Conservation (phyloP, 495 filamentous ascomycete species). For the Aspergillus wentii region DNA sequence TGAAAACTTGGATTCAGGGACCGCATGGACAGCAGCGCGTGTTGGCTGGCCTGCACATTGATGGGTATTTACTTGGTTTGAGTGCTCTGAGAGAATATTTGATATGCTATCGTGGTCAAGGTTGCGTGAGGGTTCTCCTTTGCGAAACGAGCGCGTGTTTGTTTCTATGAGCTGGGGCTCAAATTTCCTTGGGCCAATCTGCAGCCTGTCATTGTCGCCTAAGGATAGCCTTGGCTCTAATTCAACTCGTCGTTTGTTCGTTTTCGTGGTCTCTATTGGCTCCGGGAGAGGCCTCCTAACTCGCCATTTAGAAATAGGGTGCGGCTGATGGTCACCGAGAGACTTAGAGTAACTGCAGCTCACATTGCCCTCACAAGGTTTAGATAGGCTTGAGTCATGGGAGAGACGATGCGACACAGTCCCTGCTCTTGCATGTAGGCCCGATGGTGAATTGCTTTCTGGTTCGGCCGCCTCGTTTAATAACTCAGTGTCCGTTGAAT, state of each 20-base stretch:
- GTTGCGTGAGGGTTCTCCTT: conserved; percentile 18
- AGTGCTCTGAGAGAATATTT: conserved; percentile 7
- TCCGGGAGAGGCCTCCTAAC: conserved; percentile 9
- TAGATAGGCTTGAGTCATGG: not conserved
- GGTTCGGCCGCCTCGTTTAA: not conserved
- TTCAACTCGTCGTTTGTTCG: conserved; percentile 7
- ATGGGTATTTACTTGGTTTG: conserved; percentile 1
- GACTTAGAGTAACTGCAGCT: not conserved
- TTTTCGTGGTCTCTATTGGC: conserved; percentile 10
- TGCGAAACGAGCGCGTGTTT: conserved; percentile 43
- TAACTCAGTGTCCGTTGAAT: not conserved
- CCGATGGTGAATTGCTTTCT: too few species aligned
- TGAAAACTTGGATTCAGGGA: conserved; percentile 42
- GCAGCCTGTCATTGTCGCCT: not conserved
- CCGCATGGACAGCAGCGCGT: not conserved
- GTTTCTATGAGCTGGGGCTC: conserved; percentile 57
- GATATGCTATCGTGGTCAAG: conserved; percentile 22
- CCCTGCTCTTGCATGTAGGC: too few species aligned
- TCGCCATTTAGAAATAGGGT: not conserved
- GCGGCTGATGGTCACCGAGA: not conserved
- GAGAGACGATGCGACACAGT: too few species aligned
- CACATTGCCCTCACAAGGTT: not conserved
- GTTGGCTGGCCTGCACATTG: too few species aligned
- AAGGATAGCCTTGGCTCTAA: not conserved
- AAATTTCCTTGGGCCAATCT: conserved; percentile 38